Evolutionary conservation across 176 grass and related monocot genomes (phyloP).

Genomic region (Alopecurus myosuroides): DNA sequence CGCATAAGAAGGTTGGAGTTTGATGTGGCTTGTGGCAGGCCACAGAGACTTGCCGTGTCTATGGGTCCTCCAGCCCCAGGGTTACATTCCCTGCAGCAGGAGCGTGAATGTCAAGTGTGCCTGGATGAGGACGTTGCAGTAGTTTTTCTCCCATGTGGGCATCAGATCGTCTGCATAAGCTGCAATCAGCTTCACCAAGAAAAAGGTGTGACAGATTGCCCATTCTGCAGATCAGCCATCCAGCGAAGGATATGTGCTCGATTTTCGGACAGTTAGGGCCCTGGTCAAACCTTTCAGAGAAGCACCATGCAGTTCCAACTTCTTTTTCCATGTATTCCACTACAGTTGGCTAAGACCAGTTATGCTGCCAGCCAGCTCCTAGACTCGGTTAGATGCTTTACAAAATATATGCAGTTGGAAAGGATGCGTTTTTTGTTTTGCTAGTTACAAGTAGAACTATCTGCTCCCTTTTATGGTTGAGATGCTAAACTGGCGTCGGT

Average conservation of each 20-base stretch:
- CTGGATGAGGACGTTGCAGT: slow-evolving; percentile 48
- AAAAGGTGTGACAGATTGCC: slow-evolving; percentile 41
- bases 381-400: not conserved
- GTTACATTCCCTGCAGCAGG: slow-evolving; percentile 32
- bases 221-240: slow-evolving; percentile 47
- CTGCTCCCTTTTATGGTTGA: not conserved
- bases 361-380: not conserved
- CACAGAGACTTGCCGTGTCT: not conserved
- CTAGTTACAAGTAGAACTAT: not conserved
- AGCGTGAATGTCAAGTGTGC: slow-evolving; percentile 54
- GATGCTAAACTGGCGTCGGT: not conserved
- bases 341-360: not conserved
- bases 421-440: not conserved
- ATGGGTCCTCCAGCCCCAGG: slow-evolving; percentile 17
- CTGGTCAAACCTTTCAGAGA: too few relatives aligned
- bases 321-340: too few relatives aligned
- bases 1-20: slow-evolving; percentile 19
- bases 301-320: too few relatives aligned
- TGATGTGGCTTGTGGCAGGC: not conserved
- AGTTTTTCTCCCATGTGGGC: slow-evolving; percentile 55
- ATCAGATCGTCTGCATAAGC: slow-evolving; percentile 42
- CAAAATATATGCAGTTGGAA: not conserved
- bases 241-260: slow-evolving; percentile 31
- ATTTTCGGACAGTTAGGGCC: slow-evolving; percentile 22
- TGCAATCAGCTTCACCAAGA: slow-evolving; percentile 50